These are phyloP conservation scores for Ceriops zippeliana DNA, from an alignment of 345 rosid species.

Conservation along the genomic window DNA sequence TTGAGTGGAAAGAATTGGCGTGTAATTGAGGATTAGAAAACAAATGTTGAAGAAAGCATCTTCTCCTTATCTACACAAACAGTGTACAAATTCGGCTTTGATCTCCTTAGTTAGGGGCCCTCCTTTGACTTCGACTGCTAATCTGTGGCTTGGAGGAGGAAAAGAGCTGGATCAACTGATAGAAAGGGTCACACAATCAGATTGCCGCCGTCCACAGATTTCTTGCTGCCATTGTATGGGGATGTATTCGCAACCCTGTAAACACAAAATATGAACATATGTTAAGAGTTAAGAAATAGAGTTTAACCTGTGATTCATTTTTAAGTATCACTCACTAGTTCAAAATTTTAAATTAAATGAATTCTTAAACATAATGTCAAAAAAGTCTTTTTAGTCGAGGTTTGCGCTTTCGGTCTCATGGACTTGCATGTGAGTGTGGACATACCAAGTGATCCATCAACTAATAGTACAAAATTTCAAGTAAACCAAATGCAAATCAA, in stretches of 20 bases:
- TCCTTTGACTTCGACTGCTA: constrained; percentile 2
- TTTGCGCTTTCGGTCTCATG: too few species aligned
- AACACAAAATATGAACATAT: background rate
- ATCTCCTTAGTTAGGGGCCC: background rate
- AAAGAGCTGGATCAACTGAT: constrained; percentile 34
- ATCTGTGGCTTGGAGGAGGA: constrained; percentile 17
- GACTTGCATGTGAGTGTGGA: too few species aligned
- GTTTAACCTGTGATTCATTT: too few species aligned
- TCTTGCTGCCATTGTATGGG: constrained; percentile 19
- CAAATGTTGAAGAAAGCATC: constrained; percentile 1
- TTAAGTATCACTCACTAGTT: too few species aligned
- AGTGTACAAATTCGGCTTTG: background rate
- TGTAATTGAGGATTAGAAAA: constrained; percentile 12
- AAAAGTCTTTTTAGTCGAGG: too few species aligned
- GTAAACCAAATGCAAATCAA: too few species aligned
- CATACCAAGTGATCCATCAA: too few species aligned
- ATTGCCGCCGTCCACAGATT: background rate
- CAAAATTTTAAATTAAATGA: too few species aligned
- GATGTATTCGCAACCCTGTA: constrained; percentile 18
- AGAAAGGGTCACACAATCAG: constrained; percentile 6
- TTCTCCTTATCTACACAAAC: background rate
- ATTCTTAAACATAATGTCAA: too few species aligned
- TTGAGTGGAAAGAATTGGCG: constrained; percentile 19
- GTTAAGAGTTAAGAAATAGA: background rate
- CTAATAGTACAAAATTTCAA: too few species aligned